Conservation (phyloP, 2,329 filamentous ascomycete species). For the Colletotrichum navitas region DNA sequence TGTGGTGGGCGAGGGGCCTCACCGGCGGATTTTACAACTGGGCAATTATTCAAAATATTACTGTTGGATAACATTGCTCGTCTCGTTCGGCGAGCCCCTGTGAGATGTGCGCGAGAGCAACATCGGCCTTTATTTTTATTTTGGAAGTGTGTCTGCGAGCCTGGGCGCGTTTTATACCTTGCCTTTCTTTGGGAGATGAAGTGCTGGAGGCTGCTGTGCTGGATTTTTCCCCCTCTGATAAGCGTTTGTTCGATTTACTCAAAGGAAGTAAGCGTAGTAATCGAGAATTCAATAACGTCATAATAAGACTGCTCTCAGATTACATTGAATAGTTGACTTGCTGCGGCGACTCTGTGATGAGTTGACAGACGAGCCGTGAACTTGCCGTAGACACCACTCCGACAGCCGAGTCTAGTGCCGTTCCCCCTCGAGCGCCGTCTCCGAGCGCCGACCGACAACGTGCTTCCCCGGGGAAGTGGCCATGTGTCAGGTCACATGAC, state of each 20-base stretch:
- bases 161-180: background rate
- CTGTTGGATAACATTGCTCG: conserved; percentile 5
- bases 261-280: conserved; percentile 32
- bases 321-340: background rate
- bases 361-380: conserved; percentile 10
- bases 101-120: background rate
- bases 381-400: background rate
- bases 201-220: conserved; percentile 5
- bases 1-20: conserved; percentile 4
- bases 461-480: background rate
- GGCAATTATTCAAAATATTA: background rate
- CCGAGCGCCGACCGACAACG: background rate
- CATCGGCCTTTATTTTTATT: background rate
- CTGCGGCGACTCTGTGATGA: background rate
- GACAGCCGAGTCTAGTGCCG: background rate
- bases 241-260: conserved; percentile 31
- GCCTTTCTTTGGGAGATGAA: no score
- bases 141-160: background rate
- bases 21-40: background rate
- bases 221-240: conserved; percentile 9
- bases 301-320: background rate
- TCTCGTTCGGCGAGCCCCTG: background rate
- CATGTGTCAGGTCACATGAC: conserved; percentile 22
- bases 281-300: conserved; percentile 38
- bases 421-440: conserved; percentile 1